Evolutionary conservation across 1,284 basidiomycete genomes (phyloP).

Genomic region (Cryptococcus maquisensis): DNA sequence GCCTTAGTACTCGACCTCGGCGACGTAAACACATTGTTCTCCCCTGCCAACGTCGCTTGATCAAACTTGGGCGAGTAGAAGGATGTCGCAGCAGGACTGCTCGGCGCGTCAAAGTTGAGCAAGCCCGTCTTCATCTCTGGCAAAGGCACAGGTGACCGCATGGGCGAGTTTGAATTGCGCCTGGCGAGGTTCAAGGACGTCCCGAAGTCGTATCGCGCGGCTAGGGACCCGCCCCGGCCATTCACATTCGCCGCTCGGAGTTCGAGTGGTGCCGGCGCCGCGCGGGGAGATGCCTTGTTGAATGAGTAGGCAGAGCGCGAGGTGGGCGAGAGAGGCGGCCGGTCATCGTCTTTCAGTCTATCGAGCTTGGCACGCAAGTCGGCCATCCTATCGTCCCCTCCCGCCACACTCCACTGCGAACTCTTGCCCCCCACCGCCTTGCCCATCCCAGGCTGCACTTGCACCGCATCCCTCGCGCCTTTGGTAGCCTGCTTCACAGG

Average conservation of each 20-base stretch:
- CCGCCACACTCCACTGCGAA: conserved; percentile 47
- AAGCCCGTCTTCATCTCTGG: conserved; percentile 34
- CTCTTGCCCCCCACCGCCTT: conserved; percentile 32
- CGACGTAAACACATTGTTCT: conserved; percentile 17
- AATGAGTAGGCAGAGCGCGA: conserved; percentile 8
- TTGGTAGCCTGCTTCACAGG: conserved; percentile 5
- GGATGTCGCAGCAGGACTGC: conserved; percentile 24
- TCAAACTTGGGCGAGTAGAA: conserved; percentile 41
- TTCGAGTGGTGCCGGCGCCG: conserved; percentile 1
- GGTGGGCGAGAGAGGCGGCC: conserved; percentile 21
- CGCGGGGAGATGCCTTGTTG: not conserved
- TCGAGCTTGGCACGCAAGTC: conserved; percentile 52
- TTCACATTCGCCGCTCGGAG: conserved; percentile 18
- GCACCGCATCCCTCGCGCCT: conserved; percentile 14
- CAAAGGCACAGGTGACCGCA: conserved; percentile 14
- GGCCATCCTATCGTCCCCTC: conserved; percentile 44
- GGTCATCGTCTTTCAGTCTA: conserved; percentile 49
- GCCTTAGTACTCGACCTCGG: conserved; percentile 2
- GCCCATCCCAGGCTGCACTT: conserved; percentile 38
- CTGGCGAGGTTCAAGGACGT: conserved; percentile 49
- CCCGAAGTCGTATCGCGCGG: conserved; percentile 54
- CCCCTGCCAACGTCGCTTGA: not conserved
- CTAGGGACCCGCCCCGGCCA: conserved; percentile 33
- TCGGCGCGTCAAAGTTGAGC: conserved; percentile 16
- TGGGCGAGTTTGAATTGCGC: conserved; percentile 35